Conservation (phyloP, 768 basidiomycete species). For the Daedalea quercina region DNA sequence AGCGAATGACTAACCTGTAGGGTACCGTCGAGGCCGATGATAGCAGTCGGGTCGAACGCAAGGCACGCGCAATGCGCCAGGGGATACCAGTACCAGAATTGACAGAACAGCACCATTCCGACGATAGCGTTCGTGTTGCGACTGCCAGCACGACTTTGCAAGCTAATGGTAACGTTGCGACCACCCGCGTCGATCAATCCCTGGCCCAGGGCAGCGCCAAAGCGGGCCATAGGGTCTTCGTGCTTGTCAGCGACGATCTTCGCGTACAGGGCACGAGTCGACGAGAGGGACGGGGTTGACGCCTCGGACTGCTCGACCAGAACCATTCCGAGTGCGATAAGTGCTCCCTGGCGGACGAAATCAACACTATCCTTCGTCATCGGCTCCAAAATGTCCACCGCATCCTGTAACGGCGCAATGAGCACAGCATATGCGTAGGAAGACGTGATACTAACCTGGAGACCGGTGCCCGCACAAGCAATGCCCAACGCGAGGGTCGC, state of each 20-base stretch:
- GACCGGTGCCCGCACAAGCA: conserved; percentile 94
- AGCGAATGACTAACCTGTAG: conserved; percentile 52
- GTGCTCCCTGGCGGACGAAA: conserved; percentile 97
- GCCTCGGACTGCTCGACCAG: conserved; percentile 95
- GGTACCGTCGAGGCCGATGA: conserved; percentile 85
- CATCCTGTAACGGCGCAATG: conserved; percentile 51
- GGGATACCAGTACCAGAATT: conserved; percentile 99
- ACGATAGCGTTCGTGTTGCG: conserved; percentile 92
- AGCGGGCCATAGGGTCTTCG: conserved; percentile 97
- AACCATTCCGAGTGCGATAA: conserved; percentile 93
- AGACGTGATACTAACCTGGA: conserved; percentile 51
- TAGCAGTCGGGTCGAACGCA: conserved; percentile 91
- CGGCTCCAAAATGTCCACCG: conserved; percentile 92
- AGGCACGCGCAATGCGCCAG: conserved; percentile 89
- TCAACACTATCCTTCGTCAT: conserved; percentile 98
- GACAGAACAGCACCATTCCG: conserved; percentile 96
- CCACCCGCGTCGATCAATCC: conserved; percentile 98
- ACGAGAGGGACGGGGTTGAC: conserved; percentile 72
- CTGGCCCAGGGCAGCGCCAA: conserved; percentile 93
- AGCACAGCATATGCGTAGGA: neutral
- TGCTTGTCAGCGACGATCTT: conserved; percentile 95
- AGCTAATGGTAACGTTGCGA: conserved; percentile 88
- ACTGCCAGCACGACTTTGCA: conserved; percentile 90
- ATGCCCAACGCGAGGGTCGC: conserved; percentile 95
- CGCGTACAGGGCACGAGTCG: conserved; percentile 77